Base-by-base conservation (phyloP, 495 filamentous ascomycete species). In the Podospora conica region DNA sequence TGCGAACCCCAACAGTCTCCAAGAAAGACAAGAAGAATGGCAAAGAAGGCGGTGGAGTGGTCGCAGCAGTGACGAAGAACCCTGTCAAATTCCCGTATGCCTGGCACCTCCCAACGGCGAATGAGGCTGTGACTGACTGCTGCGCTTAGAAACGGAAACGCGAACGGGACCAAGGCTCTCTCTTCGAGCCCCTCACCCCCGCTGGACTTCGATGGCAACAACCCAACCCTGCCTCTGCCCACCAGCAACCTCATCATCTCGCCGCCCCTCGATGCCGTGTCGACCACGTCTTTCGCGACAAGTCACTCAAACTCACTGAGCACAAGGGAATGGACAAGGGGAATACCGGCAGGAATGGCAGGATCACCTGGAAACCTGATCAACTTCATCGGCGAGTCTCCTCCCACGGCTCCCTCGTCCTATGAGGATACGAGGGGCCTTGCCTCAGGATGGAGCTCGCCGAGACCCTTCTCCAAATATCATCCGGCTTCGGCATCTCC, bases 291-390 rank as follows among this genome's bases (percentile, higher is more conserved):
- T 3, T 75, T 77, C 28, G 79, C 79, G 20, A 78, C 79, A 25
- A 83, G 80, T 72, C 77, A 75, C 61, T 81, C 78, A 70, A 78
- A 75, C 59, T 81, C 78, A 22, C 76, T 77, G 57, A 82, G 76
- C 64, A 77, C 81, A 66, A 80, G 78, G 75, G 84, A 86, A 73
- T 86, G 83, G 83, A 75, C 81, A 29, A 77, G 76, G 65, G 79
- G 78, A 22, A 69, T 82, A 60, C 65, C 74, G 21, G 73, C 79
- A 28, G 79, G 74, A 29, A 74, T 82, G 75, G 82, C 81, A 21
- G 82, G 78, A 25, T 86, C 84, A n/a, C 83, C 83, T 6, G 80
- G 77, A 48, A 85, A 86, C 67, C 71, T 86, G 61, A 82, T 83
- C 60, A 83, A 79, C 68, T 78, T 82, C 67, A 73, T 80, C 64